Base-by-base conservation (phyloP, 305 asterid species). In the Euphrasia arctica region DNA sequence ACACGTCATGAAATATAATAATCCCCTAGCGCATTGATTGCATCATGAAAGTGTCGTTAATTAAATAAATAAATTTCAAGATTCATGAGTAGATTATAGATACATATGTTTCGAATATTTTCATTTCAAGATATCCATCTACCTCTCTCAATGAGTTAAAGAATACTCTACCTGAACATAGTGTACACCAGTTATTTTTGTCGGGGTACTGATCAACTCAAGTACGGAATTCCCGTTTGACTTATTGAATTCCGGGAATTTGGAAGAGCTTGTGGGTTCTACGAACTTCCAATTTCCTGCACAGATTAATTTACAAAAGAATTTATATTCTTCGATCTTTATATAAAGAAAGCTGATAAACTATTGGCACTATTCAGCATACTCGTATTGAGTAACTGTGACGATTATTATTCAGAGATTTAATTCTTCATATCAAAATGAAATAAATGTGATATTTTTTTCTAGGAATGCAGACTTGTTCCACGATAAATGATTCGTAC, bases 141-240 rank as follows among this genome's bases (percentile, higher is more conserved):
- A n/a, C n/a, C n/a, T n/a, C n/a, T n/a, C n/a, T n/a, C n/a, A n/a
- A n/a, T n/a, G 13, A 31, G 4, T 50, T 31, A 8, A 49, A n/a
- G 22, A 57, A 67, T 32, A 63, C 61, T 36, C 42, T 78, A 90
- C 99, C 97, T 94, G 97, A 77, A 94, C 91, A 82, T 91, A 94
- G 84, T 94, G 99, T 64, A 94, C 99, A 52, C 97, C 99, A 45
- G 83, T 82, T 70, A 94, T 87, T 84, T 94, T 94, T 63, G 99
- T 94, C 57, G 93, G 95, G 13, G 88, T 77, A 64, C 93, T 91
- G 62, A 88, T 77, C 82, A 94, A 81, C 80, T 94, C 99, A 66
- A 94, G 66, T 61, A 86, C 75, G 48, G 95, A 85, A 76, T 84
- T 82, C 42, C 99, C 99, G 66, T 72, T 80, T 29, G 98, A 87